Conservation (phyloP, 768 basidiomycete species). For the Phylloporus arenicola region DNA sequence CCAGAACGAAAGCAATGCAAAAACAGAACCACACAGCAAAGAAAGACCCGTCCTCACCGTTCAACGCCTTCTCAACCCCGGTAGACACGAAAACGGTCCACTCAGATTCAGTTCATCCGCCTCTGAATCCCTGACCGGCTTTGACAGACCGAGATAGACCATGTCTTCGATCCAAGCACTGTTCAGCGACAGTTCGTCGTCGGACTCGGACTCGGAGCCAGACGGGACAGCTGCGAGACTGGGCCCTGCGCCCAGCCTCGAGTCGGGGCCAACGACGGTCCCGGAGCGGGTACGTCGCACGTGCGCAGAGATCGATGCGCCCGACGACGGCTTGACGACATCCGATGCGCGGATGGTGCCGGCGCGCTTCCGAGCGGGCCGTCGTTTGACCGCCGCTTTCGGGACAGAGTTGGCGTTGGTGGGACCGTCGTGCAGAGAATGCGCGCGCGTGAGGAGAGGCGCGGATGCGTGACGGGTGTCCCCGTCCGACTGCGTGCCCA, state of each 20-base stretch:
- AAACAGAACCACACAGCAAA: neutral
- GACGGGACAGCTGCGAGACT: constrained; percentile 1
- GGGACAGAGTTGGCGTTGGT: neutral
- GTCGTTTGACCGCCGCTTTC: constrained; percentile 11
- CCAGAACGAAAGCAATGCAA: constrained; percentile 1
- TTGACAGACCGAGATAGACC: constrained; percentile 17
- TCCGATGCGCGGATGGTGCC: constrained; percentile 51
- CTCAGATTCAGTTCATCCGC: constrained; percentile 30
- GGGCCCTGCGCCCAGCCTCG: constrained; percentile 10
- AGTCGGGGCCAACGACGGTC: constrained; percentile 36
- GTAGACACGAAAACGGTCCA: constrained; percentile 6
- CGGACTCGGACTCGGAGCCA: constrained; percentile 15
- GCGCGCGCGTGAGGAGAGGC: constrained; percentile 11
- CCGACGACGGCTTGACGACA: constrained; percentile 18
- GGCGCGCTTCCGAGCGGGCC: constrained; percentile 35
- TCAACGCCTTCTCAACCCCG: constrained; percentile 10
- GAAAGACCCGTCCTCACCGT: neutral
- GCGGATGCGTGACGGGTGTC: neutral
- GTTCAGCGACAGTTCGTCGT: constrained; percentile 23
- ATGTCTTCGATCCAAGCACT: constrained; percentile 18
- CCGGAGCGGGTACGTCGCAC: constrained; percentile 45
- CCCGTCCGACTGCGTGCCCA: constrained; percentile 7
- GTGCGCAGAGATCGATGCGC: neutral
- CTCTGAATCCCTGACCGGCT: constrained; percentile 1
- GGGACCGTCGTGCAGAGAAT: constrained; percentile 18